These are phyloP conservation scores for Lentinula aciculospora DNA, from an alignment of 768 basidiomycete genomes.

Conservation along the genomic window DNA sequence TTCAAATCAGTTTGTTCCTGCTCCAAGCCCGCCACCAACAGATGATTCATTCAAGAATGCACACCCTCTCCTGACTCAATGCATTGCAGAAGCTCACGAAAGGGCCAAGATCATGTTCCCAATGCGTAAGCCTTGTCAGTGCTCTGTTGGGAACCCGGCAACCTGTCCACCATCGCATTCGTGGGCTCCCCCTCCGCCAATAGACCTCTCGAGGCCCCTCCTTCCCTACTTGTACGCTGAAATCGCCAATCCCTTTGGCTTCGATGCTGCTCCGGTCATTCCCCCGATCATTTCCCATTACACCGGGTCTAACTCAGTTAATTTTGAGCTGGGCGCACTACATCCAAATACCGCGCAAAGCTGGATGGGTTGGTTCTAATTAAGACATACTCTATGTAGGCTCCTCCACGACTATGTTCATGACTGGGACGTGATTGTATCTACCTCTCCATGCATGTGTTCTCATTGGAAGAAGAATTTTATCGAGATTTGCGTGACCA, in stretches of 20 bases:
- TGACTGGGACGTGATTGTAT: neutral
- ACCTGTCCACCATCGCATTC: constrained; percentile 38
- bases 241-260: constrained; percentile 14
- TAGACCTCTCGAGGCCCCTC: constrained; percentile 26
- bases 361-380: constrained; percentile 45
- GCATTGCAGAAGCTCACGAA: constrained; percentile 42
- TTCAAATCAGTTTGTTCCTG: constrained; percentile 12
- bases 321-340: constrained; percentile 44
- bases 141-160: constrained; percentile 21
- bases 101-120: constrained; percentile 37
- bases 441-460: neutral
- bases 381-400: neutral
- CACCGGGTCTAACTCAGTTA: constrained; percentile 37
- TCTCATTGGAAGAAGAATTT: neutral
- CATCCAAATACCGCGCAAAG: constrained; percentile 34
- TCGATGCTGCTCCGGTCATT: constrained; percentile 19
- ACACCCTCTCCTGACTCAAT: constrained; percentile 38
- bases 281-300: constrained; percentile 29
- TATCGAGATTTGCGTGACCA: neutral
- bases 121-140: constrained; percentile 37
- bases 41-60: constrained; percentile 33
- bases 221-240: constrained; percentile 33
- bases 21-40: constrained; percentile 17
- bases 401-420: neutral
- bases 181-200: constrained; percentile 35